phyloP scores from a whole-genome alignment of 345 rosid species.

The sweet orange (Citrus sinensis) region DVS_A1.0 CM039169.1:8595501-8596000 shows the following conservation, averaged over 20 bases:
- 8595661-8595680: not conserved
- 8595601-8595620: not conserved
- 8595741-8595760: constrained; percentile 92
- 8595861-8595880: constrained; percentile 11
- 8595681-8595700: not conserved
- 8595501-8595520: not conserved
- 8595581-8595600: not conserved
- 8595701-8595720: constrained; percentile 40
- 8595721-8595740: constrained; percentile 86
- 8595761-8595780: constrained; percentile 78
- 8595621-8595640: not conserved
- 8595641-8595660: not conserved
- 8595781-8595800: constrained; percentile 4
- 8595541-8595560: not conserved
- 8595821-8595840: constrained; percentile 40
- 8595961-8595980: not conserved
- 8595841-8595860: constrained; percentile 23
- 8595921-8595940: constrained; percentile 8
- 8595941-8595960: not conserved
- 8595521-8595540: not conserved
- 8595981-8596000: not conserved
- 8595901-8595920: constrained; percentile 23
- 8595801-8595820: constrained; percentile 16
- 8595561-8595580: not conserved
- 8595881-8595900: constrained; percentile 14